These are phyloP conservation scores for Mycotypha africana DNA, from an alignment of 371 early-diverging fungal species.

Conservation along the genomic window DNA sequence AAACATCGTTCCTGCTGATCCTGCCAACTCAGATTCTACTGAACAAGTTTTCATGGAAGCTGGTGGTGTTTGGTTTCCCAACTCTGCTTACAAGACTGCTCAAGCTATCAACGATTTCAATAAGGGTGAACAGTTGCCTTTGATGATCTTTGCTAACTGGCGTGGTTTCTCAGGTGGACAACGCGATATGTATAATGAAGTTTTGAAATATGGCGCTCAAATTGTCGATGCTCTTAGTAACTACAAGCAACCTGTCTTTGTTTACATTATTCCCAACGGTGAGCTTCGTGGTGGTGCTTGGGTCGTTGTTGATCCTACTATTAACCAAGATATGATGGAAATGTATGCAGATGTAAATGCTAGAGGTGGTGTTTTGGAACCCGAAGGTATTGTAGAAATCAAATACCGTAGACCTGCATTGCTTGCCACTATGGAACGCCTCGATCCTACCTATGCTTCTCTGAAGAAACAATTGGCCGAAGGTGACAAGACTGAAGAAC, in stretches of 20 bases:
- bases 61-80: constrained; percentile 98
- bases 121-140: constrained; percentile 95
- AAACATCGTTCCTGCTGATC: constrained; percentile 91
- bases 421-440: constrained; percentile 87
- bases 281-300: constrained; percentile 99
- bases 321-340: constrained; percentile 96
- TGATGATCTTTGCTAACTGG: constrained; percentile 99
- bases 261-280: constrained; percentile 94
- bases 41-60: constrained; percentile 91
- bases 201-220: constrained; percentile 95
- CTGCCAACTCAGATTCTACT: constrained; percentile 83
- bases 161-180: constrained; percentile 99
- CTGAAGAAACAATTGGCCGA: constrained; percentile 65
- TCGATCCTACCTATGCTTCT: constrained; percentile 71
- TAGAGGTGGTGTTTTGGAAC: constrained; percentile 96
- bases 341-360: constrained; percentile 94
- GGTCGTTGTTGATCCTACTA: constrained; percentile 98
- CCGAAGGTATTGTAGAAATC: constrained; percentile 98
- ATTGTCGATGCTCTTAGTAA: constrained; percentile 94
- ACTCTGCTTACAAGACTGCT: constrained; percentile 98
- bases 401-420: constrained; percentile 95
- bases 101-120: constrained; percentile 98
- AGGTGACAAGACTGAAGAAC: constrained; percentile 39
- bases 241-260: constrained; percentile 96
- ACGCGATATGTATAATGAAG: constrained; percentile 97